Evolutionary conservation across 495 filamentous ascomycete species (phyloP).

Genomic region (Penicillium coprophilum): DNA sequence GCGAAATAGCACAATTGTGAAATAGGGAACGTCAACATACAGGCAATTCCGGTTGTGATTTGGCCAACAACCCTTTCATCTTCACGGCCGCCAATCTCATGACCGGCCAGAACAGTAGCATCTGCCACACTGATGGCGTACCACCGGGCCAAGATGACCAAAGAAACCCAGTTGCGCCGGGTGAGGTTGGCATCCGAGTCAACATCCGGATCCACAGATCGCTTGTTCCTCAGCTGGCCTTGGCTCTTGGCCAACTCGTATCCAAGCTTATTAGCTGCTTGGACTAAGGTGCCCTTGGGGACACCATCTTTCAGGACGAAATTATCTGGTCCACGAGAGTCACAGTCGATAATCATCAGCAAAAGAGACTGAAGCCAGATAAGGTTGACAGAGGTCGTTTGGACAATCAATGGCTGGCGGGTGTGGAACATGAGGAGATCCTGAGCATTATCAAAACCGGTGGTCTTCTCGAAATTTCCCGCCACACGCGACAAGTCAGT

Average conservation of each 20-base stretch:
- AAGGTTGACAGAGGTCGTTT: constrained; percentile 38
- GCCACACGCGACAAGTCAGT: constrained; percentile 41
- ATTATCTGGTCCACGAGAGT: constrained; percentile 47
- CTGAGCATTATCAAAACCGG: constrained; percentile 44
- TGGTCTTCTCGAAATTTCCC: constrained; percentile 40
- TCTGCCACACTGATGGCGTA: constrained; percentile 69
- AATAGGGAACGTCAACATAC: constrained; percentile 58
- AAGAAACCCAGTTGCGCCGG: constrained; percentile 70
- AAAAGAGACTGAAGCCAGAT: constrained; percentile 46
- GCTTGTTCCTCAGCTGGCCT: constrained; percentile 39
- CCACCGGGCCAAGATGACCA: constrained; percentile 74
- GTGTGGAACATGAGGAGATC: constrained; percentile 54
- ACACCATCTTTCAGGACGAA: constrained; percentile 44
- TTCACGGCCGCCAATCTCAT: constrained; percentile 53
- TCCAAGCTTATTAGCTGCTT: constrained; percentile 41
- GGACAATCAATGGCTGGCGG: constrained; percentile 45
- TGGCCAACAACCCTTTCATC: constrained; percentile 66
- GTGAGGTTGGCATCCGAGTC: constrained; percentile 72
- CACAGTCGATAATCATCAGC: constrained; percentile 49
- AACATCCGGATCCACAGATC: constrained; percentile 47
- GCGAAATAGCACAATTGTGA: constrained; percentile 40
- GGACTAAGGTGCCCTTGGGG: constrained; percentile 44
- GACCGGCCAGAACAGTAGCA: constrained; percentile 54
- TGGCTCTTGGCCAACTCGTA: constrained; percentile 44
- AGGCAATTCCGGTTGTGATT: constrained; percentile 60